Percentiles rank a stretch among this genome's conserved stretches.
These are phyloP conservation scores for Clonostachys rosea DNA, from an alignment of 2,329 filamentous ascomycete genomes.

Conservation along the genomic window DNA sequence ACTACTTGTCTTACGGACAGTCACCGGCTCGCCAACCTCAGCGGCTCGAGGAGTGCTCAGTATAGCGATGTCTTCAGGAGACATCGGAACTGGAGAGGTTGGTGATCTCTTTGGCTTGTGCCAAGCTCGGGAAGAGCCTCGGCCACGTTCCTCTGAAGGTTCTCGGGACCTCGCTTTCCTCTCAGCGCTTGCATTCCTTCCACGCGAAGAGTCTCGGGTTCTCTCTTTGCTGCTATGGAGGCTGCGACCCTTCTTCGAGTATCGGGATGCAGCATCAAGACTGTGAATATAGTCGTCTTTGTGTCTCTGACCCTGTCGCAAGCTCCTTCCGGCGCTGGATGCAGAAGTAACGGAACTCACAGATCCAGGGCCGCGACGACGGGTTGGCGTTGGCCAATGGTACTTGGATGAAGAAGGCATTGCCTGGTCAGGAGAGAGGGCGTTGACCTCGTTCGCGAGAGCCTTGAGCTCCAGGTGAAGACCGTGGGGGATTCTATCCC, in stretches of 20 bases:
- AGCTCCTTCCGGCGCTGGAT: slow-evolving; percentile 44
- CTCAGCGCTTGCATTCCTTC: slow-evolving; percentile 42
- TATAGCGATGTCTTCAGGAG: slow-evolving; percentile 75
- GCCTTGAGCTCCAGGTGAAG: slow-evolving; percentile 57
- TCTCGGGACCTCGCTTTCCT: slow-evolving; percentile 52
- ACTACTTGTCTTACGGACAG: slow-evolving; percentile 35
- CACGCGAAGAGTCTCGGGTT: slow-evolving; percentile 31
- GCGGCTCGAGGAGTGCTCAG: slow-evolving; percentile 42
- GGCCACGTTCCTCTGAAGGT: slow-evolving; percentile 65
- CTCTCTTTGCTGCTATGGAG: slow-evolving; percentile 48
- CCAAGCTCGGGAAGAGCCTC: slow-evolving; percentile 59
- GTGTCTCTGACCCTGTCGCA: slow-evolving; percentile 37
- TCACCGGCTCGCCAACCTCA: slow-evolving; percentile 31
- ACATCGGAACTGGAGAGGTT: slow-evolving; percentile 91
- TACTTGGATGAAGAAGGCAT: slow-evolving; percentile 47
- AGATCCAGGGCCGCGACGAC: slow-evolving; percentile 46
- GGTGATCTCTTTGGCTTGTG: slow-evolving; percentile 80
- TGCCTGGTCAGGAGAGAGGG: slow-evolving; percentile 48
- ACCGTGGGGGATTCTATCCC: slow-evolving; percentile 73
- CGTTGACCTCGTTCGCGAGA: slow-evolving; percentile 24
- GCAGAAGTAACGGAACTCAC: slow-evolving; percentile 54
- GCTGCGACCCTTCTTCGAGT: slow-evolving; percentile 48
- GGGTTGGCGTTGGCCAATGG: slow-evolving; percentile 45
- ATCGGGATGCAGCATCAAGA: slow-evolving; percentile 70
- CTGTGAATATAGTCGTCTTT: slow-evolving; percentile 85